Base-by-base conservation (phyloP, 2,329 filamentous ascomycete species). In the Pestalotiopsis sp. region DNA sequence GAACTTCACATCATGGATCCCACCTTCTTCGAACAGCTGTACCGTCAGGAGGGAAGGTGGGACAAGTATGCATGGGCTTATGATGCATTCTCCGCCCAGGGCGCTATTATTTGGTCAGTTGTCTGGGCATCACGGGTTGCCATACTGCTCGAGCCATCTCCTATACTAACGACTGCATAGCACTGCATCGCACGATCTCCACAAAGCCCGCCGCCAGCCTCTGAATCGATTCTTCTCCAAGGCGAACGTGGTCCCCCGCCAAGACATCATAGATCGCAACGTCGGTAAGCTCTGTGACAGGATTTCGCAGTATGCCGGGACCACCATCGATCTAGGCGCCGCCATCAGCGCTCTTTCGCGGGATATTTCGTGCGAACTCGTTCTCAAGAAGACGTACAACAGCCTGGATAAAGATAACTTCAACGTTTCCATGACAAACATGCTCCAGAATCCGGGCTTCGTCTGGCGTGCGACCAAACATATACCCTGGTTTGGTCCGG, bases 211-310 rank as follows among this genome's bases (percentile, higher is more conserved):
- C n/a, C 72, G 75, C 17, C 68, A 62, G 7, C 65, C 72, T 17
- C 45, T 75, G 20, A 70, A 49, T 38, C 69, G 70, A 7, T 71
- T 72, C 67, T 76, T 75, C 59, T 75, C 74, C 2, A 73, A 73
- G 61, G 59, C 58, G 49, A 71, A 69, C 7, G 68, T 75, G 45
- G 40, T 49, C 25, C 59, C 52, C 36, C 68, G 69, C 5, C 69
- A 73, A 57, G 67, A 67, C n/a, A 68, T 72, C 12, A 58, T 58
- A 4, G 4, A 23, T 12, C n/a, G 56, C 9, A 13, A 58, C 20
- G 56, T 58, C 56, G 4, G 20, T 12, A 27, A 23, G 4, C 56
- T 58, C 20, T 58, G n/a, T 27, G 56, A 58, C 20, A 58, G 56
- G 9, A 23, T 58, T 3, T 3, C 4, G 2, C 12, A 2, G 12